Conservation (phyloP, 441 rosid species). For the Pelargonium fulgidum region DNA sequence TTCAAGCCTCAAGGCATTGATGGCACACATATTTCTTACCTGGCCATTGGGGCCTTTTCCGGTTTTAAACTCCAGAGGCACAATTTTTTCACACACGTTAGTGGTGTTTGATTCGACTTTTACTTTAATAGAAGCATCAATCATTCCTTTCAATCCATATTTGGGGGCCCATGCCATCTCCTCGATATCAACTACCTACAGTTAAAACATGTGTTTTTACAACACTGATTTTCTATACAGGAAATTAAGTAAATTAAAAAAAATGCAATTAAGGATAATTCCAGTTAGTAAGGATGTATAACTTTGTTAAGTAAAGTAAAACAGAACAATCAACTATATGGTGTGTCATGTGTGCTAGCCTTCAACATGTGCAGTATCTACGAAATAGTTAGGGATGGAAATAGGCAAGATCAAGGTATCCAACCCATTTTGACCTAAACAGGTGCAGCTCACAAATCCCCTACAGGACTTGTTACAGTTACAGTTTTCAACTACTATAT, state of each 20-base stretch:
- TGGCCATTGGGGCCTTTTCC: slow-evolving; percentile 80
- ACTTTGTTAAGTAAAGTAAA: neutral
- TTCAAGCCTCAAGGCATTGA: neutral
- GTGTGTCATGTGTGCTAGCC: neutral
- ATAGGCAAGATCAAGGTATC: neutral
- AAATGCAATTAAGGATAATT: neutral
- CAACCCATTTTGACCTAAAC: slow-evolving; percentile 1
- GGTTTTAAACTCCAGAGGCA: slow-evolving; percentile 93
- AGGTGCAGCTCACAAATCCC: neutral
- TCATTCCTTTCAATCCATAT: slow-evolving; percentile 94
- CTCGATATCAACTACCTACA: slow-evolving; percentile 91
- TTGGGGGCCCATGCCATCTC: slow-evolving; percentile 98
- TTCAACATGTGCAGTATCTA: neutral
- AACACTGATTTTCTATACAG: neutral
- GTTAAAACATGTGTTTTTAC: slow-evolving; percentile 12
- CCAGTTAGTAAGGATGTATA: neutral
- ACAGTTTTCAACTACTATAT: neutral
- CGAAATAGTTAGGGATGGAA: slow-evolving; percentile 7
- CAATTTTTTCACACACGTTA: slow-evolving; percentile 46
- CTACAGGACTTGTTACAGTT: neutral
- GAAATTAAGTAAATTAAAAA: neutral
- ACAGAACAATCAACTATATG: neutral
- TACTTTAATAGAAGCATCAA: slow-evolving; percentile 89
- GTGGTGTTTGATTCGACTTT: slow-evolving; percentile 44
- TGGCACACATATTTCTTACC: slow-evolving; percentile 37